Evolutionary conservation across 1,139 yeast species (phyloP), one percentile per base, ranked within the genome.

Genomic region (Candida sanyaensis): DNA sequence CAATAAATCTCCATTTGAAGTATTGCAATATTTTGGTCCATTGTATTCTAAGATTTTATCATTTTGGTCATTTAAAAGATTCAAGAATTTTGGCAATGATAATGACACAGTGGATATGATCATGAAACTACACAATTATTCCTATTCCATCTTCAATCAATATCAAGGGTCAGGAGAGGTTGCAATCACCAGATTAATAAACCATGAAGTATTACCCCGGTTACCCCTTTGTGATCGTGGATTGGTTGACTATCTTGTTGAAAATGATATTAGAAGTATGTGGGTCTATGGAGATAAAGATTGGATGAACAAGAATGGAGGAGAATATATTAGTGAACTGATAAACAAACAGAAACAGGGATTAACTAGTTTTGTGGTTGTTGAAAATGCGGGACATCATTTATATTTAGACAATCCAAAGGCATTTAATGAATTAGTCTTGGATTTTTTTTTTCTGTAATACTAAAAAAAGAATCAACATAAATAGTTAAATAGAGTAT

Each of bases 281-380:
- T 72, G 78, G 76, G 44, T 73, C 37, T 75, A 75, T 49, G 80
- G 78, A 1, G 77, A 71, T 9, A 67, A 66, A 39, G 78, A 74
- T 50, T 74, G 79, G 79, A 74, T 74, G 79, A 75, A 75, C 48
- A 43, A 52, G 6, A 65, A 65, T 26, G 80, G 80, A 2, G 80
- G 80, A 1, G 57, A 64, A 47, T 65, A 66, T 50, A 66, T 74
- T 26, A 60, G 55, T 45, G 63, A 69, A 6, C 59, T 63, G 40
- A 55, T 74, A 4, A 39, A 51, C 10, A 50, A 52, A 6, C 44
- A 55, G 33, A 26, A 29, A 10, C 10, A 54, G 3, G 28, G 55
- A 4, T 45, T 62, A 13, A 50, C 67, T 5, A 50, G 54, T 3
- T 69, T 63, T 44, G 49, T 55, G 41, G 50, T 67, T 8, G 55